phyloP scores from a whole-genome alignment of 116 monocot genomes.

The Phalaenopsis hybrid region DNA sequence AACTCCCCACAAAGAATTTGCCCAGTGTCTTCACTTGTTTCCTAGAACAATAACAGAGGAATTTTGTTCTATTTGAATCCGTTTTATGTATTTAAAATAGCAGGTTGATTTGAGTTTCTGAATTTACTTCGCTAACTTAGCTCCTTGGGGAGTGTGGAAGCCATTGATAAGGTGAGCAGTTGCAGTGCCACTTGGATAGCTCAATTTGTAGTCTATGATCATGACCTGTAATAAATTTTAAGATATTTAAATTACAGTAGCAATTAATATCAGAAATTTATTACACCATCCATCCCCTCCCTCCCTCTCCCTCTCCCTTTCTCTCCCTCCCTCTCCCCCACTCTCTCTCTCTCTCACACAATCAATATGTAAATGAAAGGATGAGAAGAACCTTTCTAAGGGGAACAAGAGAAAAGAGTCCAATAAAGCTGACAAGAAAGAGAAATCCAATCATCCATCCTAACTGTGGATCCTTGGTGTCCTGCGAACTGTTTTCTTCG shows the following conservation, averaged over 20 bases:
- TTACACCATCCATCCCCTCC: too few species aligned
- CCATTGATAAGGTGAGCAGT: slow-evolving; percentile 41
- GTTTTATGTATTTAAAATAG: not conserved
- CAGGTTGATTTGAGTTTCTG: not conserved
- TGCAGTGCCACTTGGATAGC: slow-evolving; percentile 43
- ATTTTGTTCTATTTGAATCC: not conserved
- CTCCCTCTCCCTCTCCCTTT: too few species aligned
- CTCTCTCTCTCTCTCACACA: too few species aligned
- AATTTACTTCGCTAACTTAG: slow-evolving; percentile 29
- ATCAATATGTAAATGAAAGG: not conserved
- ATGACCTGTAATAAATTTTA: slow-evolving; percentile 20
- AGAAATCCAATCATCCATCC: slow-evolving; percentile 47
- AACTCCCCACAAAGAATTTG: slow-evolving; percentile 11
- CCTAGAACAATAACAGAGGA: slow-evolving; percentile 10
- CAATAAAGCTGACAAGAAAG: slow-evolving; percentile 40
- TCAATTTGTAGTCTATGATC: slow-evolving; percentile 41
- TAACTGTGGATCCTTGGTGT: slow-evolving; percentile 31
- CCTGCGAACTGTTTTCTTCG: slow-evolving; percentile 24
- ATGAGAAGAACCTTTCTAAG: slow-evolving; percentile 23
- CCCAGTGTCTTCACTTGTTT: slow-evolving; percentile 16
- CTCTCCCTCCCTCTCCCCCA: too few species aligned
- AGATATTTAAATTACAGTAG: not conserved
- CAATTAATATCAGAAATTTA: not conserved
- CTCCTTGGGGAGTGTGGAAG: slow-evolving; percentile 15
- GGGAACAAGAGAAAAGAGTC: slow-evolving; percentile 28